Percentiles rank a stretch among this genome's conserved stretches.
phyloP scores from a whole-genome alignment of 139 green algal species.

The Picocystis salinarum region DNA sequence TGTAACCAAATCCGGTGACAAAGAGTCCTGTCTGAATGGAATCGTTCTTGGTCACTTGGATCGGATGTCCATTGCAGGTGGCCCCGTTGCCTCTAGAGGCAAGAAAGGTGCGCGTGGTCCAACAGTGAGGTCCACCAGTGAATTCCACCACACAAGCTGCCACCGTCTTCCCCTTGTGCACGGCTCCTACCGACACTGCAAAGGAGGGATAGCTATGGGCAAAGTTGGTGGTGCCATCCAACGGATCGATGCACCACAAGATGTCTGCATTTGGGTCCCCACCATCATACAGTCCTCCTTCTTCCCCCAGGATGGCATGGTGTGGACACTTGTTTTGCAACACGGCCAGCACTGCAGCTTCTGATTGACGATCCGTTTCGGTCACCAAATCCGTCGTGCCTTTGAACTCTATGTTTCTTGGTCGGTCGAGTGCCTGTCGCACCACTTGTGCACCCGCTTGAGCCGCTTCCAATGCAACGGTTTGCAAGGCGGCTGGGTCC shows the following conservation, averaged over 20 bases:
- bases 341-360: too few species aligned
- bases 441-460: too few species aligned
- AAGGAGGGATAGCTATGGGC: constrained; percentile 59
- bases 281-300: constrained; percentile 71
- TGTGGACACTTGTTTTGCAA: constrained; percentile 25
- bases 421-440: too few species aligned
- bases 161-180: constrained; percentile 31
- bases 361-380: too few species aligned
- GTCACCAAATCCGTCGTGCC: too few species aligned
- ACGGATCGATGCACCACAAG: constrained; percentile 77
- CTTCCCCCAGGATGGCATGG: constrained; percentile 71
- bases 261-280: constrained; percentile 44
- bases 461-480: too few species aligned
- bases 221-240: constrained; percentile 76
- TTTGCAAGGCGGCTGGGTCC: too few species aligned
- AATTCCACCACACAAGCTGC: constrained; percentile 54
- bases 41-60: constrained; percentile 24
- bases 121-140: constrained; percentile 30
- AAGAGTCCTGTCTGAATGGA: constrained; percentile 18
- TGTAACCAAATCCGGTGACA: constrained; percentile 72
- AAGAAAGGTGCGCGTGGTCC: constrained; percentile 53
- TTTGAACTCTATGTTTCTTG: too few species aligned
- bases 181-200: constrained; percentile 42
- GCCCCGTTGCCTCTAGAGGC: constrained; percentile 41
- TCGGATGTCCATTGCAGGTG: constrained; percentile 48